Base-by-base conservation (phyloP, 1,284 basidiomycete species). In the Pulchroboletus neoregius region DNA sequence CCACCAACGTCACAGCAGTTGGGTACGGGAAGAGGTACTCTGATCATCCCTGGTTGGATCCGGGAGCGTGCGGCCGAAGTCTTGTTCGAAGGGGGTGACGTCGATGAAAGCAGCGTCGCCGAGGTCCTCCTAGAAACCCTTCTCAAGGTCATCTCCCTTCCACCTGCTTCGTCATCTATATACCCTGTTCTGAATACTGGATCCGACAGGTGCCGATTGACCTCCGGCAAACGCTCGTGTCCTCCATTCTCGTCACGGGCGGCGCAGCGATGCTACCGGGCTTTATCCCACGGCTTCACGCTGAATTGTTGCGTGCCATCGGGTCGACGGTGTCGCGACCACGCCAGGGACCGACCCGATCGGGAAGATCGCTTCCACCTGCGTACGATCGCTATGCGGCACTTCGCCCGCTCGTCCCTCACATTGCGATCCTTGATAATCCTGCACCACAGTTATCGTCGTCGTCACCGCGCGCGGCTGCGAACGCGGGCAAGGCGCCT, bases 41-140 rank as follows among this genome's bases (percentile, higher is more conserved):
- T 98, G 30, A 73, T 87, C 35, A 81, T 99, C 33, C 95, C 95
- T 0, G 94, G 94, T 0, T 99, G 96, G 95, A 75, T 98, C 20
- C 72, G 95, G 30, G 94, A 97, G 63, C 76, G 94, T 7, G 89
- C 89, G 0, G 84, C 91, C 3, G 95, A 99, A 62, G 76, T 94
- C 4, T 71, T 98, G 1, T 97, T 97, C 55, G 91, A 92, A 60
- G 82, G 84, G 2, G 88, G 88, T n/a, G 90, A 93, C 53, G 80
- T 87, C 22, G 93, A 92, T 58, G 88, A 89, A 66, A 77, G 76
- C 52, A 91, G 86, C 46, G 70, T 95, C 2, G 83, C 88, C 0
- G 91, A 94, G 58, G 76, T 87, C 20, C 74, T 97, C 3, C 70
- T 96, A 1, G 82, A 88, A 48, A 75, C 82, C 0, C 66, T 96